phyloP scores from a whole-genome alignment of 163 green algal genomes.

The Chloroidium sp. region DNA sequence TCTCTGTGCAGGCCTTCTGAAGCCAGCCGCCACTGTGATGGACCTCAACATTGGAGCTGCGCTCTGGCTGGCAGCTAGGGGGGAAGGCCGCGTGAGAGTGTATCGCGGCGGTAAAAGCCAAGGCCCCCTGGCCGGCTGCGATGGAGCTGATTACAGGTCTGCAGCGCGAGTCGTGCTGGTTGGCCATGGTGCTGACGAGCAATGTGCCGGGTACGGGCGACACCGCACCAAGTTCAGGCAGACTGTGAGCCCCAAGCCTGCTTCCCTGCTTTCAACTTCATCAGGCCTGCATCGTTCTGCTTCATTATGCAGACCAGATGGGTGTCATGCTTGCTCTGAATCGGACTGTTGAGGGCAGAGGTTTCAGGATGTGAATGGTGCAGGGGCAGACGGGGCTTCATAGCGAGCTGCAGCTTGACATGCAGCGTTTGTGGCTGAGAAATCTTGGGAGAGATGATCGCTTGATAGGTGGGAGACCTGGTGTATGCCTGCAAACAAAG shows the following conservation, averaged over 20 bases:
- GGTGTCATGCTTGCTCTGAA: background rate
- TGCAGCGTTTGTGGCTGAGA: slow-evolving; percentile 74
- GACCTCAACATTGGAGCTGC: slow-evolving; percentile 89
- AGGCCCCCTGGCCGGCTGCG: too few species aligned
- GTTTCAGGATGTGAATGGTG: background rate
- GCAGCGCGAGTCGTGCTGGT: slow-evolving; percentile 71
- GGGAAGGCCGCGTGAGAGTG: slow-evolving; percentile 5
- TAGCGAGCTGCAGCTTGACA: slow-evolving; percentile 64
- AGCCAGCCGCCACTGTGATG: slow-evolving; percentile 80
- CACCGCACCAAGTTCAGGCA: slow-evolving; percentile 65
- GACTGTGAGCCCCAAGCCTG: slow-evolving; percentile 2
- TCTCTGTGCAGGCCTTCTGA: slow-evolving; percentile 54
- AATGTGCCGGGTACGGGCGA: slow-evolving; percentile 70
- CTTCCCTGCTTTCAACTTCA: background rate
- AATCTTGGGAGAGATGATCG: slow-evolving; percentile 90
- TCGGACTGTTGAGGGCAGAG: background rate
- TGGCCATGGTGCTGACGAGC: slow-evolving; percentile 89
- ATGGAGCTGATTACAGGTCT: slow-evolving; percentile 29
- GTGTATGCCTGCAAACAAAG: background rate
- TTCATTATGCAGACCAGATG: background rate
- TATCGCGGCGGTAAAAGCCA: background rate
- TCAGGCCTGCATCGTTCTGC: background rate
- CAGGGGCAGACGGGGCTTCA: slow-evolving; percentile 35
- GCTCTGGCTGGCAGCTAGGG: slow-evolving; percentile 70
- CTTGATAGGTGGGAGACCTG: slow-evolving; percentile 57